phyloP scores from a whole-genome alignment of 2,329 filamentous ascomycete species.

The Plenodomus lindquistii region DNA sequence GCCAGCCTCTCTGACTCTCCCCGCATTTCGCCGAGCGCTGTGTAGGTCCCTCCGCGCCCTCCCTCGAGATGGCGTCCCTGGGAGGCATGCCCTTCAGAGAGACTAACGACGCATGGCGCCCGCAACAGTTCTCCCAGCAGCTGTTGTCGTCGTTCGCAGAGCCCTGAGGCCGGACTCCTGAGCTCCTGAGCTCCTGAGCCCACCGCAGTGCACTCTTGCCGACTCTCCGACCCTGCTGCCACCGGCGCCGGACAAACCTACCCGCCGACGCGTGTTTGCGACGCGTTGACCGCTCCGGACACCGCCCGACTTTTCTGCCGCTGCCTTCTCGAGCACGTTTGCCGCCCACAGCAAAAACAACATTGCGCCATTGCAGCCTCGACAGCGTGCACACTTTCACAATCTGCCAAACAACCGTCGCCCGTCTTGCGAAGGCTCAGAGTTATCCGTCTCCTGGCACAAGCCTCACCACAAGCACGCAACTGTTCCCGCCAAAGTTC shows the following conservation, averaged over 20 bases:
- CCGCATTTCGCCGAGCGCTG: conserved; percentile 31
- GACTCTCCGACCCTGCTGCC: conserved; percentile 3
- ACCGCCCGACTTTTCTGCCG: conserved; percentile 32
- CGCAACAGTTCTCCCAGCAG: conserved; percentile 23
- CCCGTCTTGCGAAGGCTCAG: neutral
- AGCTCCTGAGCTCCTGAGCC: no score
- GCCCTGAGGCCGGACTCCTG: no score
- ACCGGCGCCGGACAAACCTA: conserved; percentile 12
- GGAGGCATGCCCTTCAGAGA: conserved; percentile 36
- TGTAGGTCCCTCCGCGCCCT: conserved; percentile 37
- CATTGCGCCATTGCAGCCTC: neutral
- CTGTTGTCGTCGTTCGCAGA: conserved; percentile 13
- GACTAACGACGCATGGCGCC: conserved; percentile 33
- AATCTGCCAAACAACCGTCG: neutral
- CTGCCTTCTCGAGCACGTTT: conserved; percentile 8
- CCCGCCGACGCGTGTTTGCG: conserved; percentile 13
- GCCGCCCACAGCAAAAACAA: conserved; percentile 2
- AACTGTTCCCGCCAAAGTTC: neutral
- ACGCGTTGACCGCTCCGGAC: conserved; percentile 14
- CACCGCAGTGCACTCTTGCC: neutral
- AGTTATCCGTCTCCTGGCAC: neutral
- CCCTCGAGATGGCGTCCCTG: conserved; percentile 29
- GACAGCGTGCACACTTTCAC: neutral
- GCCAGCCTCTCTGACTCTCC: conserved; percentile 5
- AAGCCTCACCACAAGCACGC: conserved; percentile 1